Conservation (phyloP, 2,329 filamentous ascomycete species). For the Capronia coronata region DNA sequence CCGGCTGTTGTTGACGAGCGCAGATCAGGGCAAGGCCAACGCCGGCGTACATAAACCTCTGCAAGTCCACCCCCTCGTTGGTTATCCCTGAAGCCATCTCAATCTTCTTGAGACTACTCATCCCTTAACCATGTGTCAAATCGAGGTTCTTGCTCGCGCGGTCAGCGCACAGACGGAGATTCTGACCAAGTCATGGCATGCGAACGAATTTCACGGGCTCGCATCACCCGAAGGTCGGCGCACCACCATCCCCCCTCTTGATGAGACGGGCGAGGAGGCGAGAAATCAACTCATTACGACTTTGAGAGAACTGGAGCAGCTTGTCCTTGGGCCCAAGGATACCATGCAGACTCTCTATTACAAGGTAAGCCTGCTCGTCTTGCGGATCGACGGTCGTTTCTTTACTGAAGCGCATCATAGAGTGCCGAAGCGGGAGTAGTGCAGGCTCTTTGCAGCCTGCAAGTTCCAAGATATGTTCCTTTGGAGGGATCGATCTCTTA, state of each 20-base stretch:
- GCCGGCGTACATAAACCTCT: background rate
- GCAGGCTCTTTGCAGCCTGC: constrained; percentile 11
- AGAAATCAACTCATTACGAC: constrained; percentile 12
- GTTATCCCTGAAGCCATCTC: background rate
- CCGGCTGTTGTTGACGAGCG: background rate
- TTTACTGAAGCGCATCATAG: background rate
- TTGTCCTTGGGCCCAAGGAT: constrained; percentile 16
- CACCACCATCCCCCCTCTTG: constrained; percentile 7
- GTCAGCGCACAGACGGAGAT: constrained; percentile 6
- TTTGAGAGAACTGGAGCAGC: constrained; percentile 8
- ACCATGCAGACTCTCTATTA: constrained; percentile 14
- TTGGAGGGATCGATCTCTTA: constrained; percentile 13
- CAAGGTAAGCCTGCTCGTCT: constrained; percentile 5
- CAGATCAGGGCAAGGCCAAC: background rate
- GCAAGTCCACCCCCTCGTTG: background rate
- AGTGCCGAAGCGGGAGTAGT: constrained; percentile 15
- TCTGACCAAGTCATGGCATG: constrained; percentile 14
- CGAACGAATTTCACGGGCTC: constrained; percentile 4
- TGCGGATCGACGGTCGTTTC: background rate
- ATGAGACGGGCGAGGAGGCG: constrained; percentile 9
- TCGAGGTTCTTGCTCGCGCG: constrained; percentile 7
- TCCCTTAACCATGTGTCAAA: constrained; percentile 7
- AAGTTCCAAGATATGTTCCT: constrained; percentile 8
- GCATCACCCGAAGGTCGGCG: constrained; percentile 6
- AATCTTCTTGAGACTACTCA: background rate